Percentiles rank a stretch among this genome's conserved stretches.
Evolutionary conservation across 257 asterid genomes (phyloP).

Genomic region (Petunia secreta): DNA sequence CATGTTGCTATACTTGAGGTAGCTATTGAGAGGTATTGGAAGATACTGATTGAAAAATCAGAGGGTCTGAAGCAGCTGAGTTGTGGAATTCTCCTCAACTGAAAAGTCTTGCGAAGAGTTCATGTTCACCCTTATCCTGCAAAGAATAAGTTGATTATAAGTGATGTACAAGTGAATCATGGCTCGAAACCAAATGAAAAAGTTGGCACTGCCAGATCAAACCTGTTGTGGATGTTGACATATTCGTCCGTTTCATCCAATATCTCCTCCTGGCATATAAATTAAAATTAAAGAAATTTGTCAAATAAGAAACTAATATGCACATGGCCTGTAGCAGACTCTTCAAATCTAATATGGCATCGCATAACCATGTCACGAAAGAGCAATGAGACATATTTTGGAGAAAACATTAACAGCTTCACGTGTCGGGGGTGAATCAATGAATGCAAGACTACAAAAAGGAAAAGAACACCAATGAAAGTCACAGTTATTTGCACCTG

Average conservation of each 20-base stretch:
- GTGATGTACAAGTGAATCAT: background rate
- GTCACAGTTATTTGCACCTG: constrained; percentile 57
- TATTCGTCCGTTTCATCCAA: constrained; percentile 97
- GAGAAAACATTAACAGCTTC: background rate
- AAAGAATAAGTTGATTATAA: constrained; percentile 22
- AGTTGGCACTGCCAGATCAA: constrained; percentile 19
- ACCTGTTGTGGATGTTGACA: constrained; percentile 98
- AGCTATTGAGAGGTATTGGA: constrained; percentile 31
- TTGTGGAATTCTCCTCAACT: constrained; percentile 30
- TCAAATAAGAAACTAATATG: background rate
- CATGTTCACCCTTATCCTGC: constrained; percentile 98
- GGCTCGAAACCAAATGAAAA: background rate
- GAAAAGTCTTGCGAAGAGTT: constrained; percentile 66
- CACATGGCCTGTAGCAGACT: no score
- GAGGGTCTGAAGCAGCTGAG: constrained; percentile 32
- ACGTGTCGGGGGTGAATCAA: background rate
- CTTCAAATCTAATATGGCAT: background rate
- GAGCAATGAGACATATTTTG: background rate
- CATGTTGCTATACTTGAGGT: constrained; percentile 24
- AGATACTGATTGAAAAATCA: constrained; percentile 31
- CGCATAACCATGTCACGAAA: background rate
- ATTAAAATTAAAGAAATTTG: constrained; percentile 15
- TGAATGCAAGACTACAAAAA: background rate
- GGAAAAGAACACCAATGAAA: background rate
- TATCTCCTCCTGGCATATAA: constrained; percentile 83